phyloP scores from a whole-genome alignment of 2,329 filamentous ascomycete species.

The Penicillium sclerotigenum region DNA sequence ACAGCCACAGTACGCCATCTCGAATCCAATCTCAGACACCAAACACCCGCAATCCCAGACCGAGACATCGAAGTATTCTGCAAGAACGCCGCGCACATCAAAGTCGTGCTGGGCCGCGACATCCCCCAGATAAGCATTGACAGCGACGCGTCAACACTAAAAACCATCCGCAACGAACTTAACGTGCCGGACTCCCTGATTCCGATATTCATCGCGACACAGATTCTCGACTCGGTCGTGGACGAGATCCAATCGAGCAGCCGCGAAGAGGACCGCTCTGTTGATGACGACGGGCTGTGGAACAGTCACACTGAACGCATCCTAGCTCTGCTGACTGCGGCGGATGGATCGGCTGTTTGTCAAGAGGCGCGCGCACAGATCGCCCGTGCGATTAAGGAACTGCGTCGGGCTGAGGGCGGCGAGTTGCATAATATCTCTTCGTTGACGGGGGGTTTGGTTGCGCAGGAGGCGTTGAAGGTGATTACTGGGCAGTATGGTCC shows the following conservation, averaged over 20 bases:
- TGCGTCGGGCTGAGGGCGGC: constrained; percentile 72
- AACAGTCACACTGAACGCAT: constrained; percentile 28
- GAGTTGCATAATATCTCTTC: constrained; percentile 93
- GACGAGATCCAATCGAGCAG: constrained; percentile 51
- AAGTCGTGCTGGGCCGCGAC: constrained; percentile 68
- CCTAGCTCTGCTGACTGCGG: constrained; percentile 35
- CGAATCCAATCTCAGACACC: constrained; percentile 51
- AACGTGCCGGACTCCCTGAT: constrained; percentile 57
- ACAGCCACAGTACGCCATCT: constrained; percentile 59
- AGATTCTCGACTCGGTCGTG: constrained; percentile 44
- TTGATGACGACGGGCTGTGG: constrained; percentile 38
- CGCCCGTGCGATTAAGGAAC: constrained; percentile 58
- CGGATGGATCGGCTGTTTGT: constrained; percentile 45
- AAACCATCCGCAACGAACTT: constrained; percentile 40
- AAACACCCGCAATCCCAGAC: constrained; percentile 53
- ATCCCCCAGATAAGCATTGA: constrained; percentile 49
- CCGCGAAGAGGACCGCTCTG: constrained; percentile 24
- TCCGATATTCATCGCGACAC: constrained; percentile 67
- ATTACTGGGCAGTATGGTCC: constrained; percentile 64
- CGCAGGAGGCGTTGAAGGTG: constrained; percentile 94
- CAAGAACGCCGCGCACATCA: constrained; percentile 91
- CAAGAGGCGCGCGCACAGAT: constrained; percentile 53
- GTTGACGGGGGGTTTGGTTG: constrained; percentile 82
- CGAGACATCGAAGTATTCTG: constrained; percentile 87
- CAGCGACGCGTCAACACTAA: constrained; percentile 40